Conservation (phyloP, 306 rosid species). For the Purshia tridentata region DNA sequence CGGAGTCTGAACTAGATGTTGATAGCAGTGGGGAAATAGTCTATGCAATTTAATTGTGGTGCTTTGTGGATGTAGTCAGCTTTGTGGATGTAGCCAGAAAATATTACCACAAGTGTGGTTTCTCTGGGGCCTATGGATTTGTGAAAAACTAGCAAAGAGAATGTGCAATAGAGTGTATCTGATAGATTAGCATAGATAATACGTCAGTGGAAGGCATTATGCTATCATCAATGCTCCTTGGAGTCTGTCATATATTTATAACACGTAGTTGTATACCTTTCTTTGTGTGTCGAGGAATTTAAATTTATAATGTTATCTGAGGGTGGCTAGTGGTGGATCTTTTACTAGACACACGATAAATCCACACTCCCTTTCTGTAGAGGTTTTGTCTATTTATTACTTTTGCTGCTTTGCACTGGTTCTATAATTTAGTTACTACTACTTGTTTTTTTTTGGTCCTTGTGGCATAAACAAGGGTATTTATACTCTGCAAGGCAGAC, state of each 20-base stretch:
- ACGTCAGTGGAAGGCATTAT: background rate
- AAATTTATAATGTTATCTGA: constrained; percentile 3
- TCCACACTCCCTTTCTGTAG: constrained; percentile 13
- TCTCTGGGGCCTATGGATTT: constrained; percentile 9
- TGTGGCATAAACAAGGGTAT: no score
- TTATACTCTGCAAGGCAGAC: no score
- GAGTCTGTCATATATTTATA: constrained; percentile 24
- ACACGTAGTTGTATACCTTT: constrained; percentile 14
- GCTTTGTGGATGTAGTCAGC: constrained; percentile 17
- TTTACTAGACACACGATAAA: background rate
- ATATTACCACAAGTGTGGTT: constrained; percentile 14
- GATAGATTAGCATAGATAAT: constrained; percentile 23
- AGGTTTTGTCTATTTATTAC: background rate
- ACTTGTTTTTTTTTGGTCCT: no score
- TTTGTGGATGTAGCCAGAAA: constrained; percentile 19
- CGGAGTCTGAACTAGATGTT: constrained; percentile 77
- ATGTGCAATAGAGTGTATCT: constrained; percentile 23
- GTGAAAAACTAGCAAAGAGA: constrained; percentile 19
- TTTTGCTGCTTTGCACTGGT: constrained; percentile 3
- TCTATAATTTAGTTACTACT: background rate
- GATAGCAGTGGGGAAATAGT: constrained; percentile 97
- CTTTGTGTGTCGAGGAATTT: constrained; percentile 15
- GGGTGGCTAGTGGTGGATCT: constrained; percentile 10
- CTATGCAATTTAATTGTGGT: constrained; percentile 57
- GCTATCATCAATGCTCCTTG: constrained; percentile 15